A percentile compares a stretch with the other conserved stretches of the same genome.
These are phyloP conservation scores for Mrakia blollopis DNA, from an alignment of 768 basidiomycete species.

Conservation along the genomic window DNA sequence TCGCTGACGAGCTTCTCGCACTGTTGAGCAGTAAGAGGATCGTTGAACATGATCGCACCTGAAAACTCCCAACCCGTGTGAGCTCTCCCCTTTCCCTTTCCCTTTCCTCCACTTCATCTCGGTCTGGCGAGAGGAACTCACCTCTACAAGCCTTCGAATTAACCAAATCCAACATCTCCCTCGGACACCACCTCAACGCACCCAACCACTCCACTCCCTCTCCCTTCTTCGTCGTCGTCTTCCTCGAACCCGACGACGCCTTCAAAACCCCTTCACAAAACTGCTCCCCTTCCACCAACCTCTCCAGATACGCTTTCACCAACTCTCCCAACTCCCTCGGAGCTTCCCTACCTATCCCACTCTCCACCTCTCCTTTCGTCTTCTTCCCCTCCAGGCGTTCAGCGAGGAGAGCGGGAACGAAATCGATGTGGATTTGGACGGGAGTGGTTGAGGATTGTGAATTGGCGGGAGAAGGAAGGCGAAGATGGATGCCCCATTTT, in stretches of 20 bases:
- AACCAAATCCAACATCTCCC: constrained; percentile 69
- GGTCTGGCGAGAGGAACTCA: constrained; percentile 43
- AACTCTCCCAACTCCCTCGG: constrained; percentile 66
- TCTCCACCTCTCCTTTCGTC: constrained; percentile 26
- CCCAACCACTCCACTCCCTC: constrained; percentile 55
- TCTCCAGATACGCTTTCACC: constrained; percentile 65
- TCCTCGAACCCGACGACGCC: background rate
- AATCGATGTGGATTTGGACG: constrained; percentile 59
- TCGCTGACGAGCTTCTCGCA: constrained; percentile 63
- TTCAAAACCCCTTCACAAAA: constrained; percentile 34
- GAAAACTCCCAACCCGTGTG: background rate
- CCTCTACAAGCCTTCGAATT: constrained; percentile 97
- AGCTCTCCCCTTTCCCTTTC: background rate
- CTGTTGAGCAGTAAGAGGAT: constrained; percentile 62
- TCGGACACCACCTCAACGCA: constrained; percentile 73
- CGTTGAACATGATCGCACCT: constrained; percentile 99
- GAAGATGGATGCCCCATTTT: constrained; percentile 26
- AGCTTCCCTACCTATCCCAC: constrained; percentile 13
- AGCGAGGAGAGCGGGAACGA: constrained; percentile 65
- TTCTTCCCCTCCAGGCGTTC: constrained; percentile 50
- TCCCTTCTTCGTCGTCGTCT: too few relatives aligned
- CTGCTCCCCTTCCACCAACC: constrained; percentile 48
- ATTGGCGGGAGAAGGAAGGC: background rate
- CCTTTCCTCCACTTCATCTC: background rate
- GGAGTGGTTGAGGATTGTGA: constrained; percentile 45